A percentile compares a stretch with the other conserved stretches of the same genome.
These are phyloP conservation scores for Delitschia confertaspora DNA, from an alignment of 495 filamentous ascomycete genomes.

Conservation along the genomic window DNA sequence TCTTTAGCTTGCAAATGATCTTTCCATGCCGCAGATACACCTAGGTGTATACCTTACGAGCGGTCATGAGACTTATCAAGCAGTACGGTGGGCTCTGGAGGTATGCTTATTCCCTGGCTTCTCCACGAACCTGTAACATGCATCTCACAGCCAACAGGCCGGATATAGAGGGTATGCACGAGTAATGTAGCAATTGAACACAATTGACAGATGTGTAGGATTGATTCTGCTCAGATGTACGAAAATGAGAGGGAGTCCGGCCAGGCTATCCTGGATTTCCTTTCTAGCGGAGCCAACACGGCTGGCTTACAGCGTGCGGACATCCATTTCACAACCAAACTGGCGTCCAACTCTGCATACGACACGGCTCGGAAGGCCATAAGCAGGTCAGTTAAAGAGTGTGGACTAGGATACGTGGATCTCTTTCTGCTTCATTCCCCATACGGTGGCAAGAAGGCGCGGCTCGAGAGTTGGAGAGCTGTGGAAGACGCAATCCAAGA, in stretches of 20 bases:
- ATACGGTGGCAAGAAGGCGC: slow-evolving; percentile 50
- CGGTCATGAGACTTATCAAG: slow-evolving; percentile 40
- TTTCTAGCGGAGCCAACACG: slow-evolving; percentile 38
- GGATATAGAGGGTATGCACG: slow-evolving; percentile 30
- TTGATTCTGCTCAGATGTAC: slow-evolving; percentile 60
- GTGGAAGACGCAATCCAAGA: slow-evolving; percentile 55
- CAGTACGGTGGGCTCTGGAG: slow-evolving; percentile 45
- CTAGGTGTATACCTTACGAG: slow-evolving; percentile 57
- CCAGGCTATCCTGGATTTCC: slow-evolving; percentile 44
- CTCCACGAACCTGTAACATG: background rate
- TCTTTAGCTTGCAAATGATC: slow-evolving; percentile 47
- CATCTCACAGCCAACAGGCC: slow-evolving; percentile 19
- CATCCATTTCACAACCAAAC: slow-evolving; percentile 61
- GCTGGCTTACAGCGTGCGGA: slow-evolving; percentile 45
- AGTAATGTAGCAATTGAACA: too few relatives aligned
- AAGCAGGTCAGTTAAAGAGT: slow-evolving; percentile 43
- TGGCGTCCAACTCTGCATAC: slow-evolving; percentile 50
- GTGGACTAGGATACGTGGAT: slow-evolving; percentile 58
- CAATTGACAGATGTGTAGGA: slow-evolving; percentile 29
- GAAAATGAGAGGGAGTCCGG: slow-evolving; percentile 54
- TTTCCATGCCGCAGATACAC: slow-evolving; percentile 55
- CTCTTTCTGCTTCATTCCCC: slow-evolving; percentile 62
- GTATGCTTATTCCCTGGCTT: slow-evolving; percentile 39
- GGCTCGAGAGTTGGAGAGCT: slow-evolving; percentile 55
- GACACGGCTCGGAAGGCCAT: slow-evolving; percentile 49